Evolutionary conservation across 345 rosid species (phyloP).

Genomic region (Combretum micranthum): DNA sequence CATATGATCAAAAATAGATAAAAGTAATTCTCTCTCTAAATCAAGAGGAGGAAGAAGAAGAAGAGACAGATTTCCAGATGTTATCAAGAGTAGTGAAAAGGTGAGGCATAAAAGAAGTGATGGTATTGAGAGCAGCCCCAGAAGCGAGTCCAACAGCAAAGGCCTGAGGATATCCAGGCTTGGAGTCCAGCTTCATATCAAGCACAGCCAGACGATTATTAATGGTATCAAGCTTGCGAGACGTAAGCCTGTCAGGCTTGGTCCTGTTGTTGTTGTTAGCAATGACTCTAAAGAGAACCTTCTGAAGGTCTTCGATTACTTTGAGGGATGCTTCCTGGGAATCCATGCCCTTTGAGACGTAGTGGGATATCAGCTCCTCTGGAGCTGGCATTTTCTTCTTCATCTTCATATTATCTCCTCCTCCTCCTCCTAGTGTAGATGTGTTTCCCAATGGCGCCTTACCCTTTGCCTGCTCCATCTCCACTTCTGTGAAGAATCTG

Average conservation of each 20-base stretch:
- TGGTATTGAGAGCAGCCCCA: slow-evolving; percentile 56
- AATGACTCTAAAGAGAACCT: slow-evolving; percentile 45
- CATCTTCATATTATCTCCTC: background rate
- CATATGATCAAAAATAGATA: too few species aligned
- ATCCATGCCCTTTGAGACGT: slow-evolving; percentile 65
- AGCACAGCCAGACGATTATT: slow-evolving; percentile 51
- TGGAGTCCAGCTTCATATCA: slow-evolving; percentile 77
- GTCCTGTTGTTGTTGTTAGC: slow-evolving; percentile 33
- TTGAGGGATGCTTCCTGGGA: slow-evolving; percentile 66
- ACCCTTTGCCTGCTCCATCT: too few species aligned
- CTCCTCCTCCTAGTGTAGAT: too few species aligned
- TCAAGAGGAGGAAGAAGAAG: slow-evolving; percentile 1
- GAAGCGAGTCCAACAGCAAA: slow-evolving; percentile 64
- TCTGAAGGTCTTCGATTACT: slow-evolving; percentile 85
- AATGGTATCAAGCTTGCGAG: slow-evolving; percentile 58
- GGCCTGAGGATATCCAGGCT: slow-evolving; percentile 64
- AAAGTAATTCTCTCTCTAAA: too few species aligned
- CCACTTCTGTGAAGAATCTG: too few species aligned
- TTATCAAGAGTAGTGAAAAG: slow-evolving; percentile 44
- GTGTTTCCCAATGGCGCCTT: too few species aligned
- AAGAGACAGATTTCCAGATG: slow-evolving; percentile 64
- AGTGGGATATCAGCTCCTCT: slow-evolving; percentile 68
- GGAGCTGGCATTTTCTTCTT: slow-evolving; percentile 52
- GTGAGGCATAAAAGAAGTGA: slow-evolving; percentile 45
- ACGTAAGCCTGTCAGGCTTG: slow-evolving; percentile 21